A percentile compares a stretch with the other conserved stretches of the same genome.
Evolutionary conservation across 164 flowering plant species (phyloP).

Genomic region (Tetrastigma voinierianum): DNA sequence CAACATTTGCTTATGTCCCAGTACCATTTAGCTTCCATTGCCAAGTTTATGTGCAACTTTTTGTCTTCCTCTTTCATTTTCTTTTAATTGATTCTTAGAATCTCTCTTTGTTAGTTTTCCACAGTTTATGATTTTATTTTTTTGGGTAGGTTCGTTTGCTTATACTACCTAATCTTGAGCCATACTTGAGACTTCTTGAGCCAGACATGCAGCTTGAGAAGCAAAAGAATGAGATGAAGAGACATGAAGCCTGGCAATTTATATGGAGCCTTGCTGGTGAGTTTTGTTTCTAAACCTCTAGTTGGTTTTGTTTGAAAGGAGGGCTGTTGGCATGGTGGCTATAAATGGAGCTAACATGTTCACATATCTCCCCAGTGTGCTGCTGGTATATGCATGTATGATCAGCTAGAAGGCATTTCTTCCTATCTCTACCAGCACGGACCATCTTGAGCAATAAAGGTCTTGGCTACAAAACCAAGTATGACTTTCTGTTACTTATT

Average conservation of each 20-base stretch:
- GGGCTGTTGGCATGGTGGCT: no score
- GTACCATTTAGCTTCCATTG: neutral
- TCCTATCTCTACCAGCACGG: slow-evolving; percentile 51
- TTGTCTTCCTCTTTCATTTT: neutral
- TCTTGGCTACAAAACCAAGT: slow-evolving; percentile 50
- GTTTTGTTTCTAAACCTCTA: slow-evolving; percentile 10
- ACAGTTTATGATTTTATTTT: neutral
- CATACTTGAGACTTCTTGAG: slow-evolving; percentile 72
- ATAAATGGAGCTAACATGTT: slow-evolving; percentile 14
- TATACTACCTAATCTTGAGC: slow-evolving; percentile 89
- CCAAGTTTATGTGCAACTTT: neutral
- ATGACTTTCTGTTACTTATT: slow-evolving; percentile 15
- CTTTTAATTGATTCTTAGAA: neutral
- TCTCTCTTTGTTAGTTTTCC: slow-evolving; percentile 1
- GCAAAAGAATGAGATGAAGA: slow-evolving; percentile 80
- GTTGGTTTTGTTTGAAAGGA: no score
- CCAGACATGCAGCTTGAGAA: slow-evolving; percentile 81
- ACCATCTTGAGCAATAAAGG: slow-evolving; percentile 41
- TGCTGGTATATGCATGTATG: slow-evolving; percentile 74
- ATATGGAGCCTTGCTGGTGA: slow-evolving; percentile 86
- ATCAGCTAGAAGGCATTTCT: slow-evolving; percentile 60
- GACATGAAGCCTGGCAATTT: slow-evolving; percentile 96
- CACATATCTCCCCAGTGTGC: slow-evolving; percentile 57
- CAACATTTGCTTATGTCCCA: neutral
- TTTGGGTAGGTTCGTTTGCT: slow-evolving; percentile 68